Evolutionary conservation across 371 early-diverging fungal genomes (phyloP).

Genomic region (Aphelidium insulamus): DNA sequence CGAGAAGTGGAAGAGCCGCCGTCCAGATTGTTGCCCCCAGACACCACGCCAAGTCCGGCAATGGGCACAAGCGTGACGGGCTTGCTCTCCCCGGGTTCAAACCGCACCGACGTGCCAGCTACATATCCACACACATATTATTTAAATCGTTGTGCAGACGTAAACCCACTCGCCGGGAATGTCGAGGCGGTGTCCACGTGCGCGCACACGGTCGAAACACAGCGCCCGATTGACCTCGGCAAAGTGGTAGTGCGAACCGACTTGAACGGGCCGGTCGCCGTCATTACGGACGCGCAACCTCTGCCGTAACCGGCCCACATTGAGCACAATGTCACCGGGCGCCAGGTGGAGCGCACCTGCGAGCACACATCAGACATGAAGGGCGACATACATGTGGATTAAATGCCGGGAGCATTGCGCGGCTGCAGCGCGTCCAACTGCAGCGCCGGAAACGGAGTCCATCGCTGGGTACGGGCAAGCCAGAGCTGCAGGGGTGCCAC

Average conservation of each 20-base stretch:
- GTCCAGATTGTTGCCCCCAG: slow-evolving; percentile 63
- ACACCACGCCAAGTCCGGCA: slow-evolving; percentile 50
- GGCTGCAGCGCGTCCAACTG: too few species aligned
- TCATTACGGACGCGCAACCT: slow-evolving; percentile 55
- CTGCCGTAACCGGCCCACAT: slow-evolving; percentile 35
- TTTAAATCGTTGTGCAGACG: slow-evolving; percentile 23
- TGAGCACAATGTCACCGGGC: slow-evolving; percentile 38
- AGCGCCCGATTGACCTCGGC: slow-evolving; percentile 63
- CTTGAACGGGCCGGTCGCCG: slow-evolving; percentile 77
- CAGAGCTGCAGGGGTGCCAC: too few species aligned
- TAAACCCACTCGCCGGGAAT: slow-evolving; percentile 67
- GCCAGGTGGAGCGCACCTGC: slow-evolving; percentile 39
- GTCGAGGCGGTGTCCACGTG: slow-evolving; percentile 68
- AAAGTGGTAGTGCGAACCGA: slow-evolving; percentile 85
- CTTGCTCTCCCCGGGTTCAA: slow-evolving; percentile 64
- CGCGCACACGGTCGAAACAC: slow-evolving; percentile 48
- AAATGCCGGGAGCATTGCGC: too few species aligned
- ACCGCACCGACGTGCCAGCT: slow-evolving; percentile 46
- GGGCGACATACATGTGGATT: too few species aligned
- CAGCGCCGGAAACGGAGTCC: too few species aligned
- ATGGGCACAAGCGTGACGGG: slow-evolving; percentile 56
- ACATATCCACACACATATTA: too few species aligned
- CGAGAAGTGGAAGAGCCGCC: slow-evolving; percentile 24
- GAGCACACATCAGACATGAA: too few species aligned
- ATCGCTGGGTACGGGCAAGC: too few species aligned